phyloP scores from a whole-genome alignment of 2,329 filamentous ascomycete genomes.

The Penicillium sp. region DNA sequence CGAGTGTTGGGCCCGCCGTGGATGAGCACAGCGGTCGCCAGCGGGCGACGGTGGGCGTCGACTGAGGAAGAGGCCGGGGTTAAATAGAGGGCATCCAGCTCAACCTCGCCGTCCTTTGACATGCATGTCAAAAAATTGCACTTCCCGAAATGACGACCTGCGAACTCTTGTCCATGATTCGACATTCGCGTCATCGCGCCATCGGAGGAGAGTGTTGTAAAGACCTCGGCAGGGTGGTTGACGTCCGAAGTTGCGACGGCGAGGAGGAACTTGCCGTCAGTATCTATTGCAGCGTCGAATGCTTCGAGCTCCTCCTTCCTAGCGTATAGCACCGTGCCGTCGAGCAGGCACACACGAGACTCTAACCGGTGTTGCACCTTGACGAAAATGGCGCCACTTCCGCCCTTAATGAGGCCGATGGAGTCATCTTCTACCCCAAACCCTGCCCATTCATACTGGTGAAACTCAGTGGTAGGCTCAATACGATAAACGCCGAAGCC shows the following conservation, averaged over 20 bases:
- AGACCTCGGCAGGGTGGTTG: constrained; percentile 6
- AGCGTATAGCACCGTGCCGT: constrained; percentile 3
- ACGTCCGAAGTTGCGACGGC: constrained; percentile 6
- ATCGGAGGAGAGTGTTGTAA: constrained; percentile 3
- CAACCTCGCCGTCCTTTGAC: constrained; percentile 3
- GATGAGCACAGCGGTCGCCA: constrained; percentile 15
- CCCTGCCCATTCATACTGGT: neutral
- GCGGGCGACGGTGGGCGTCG: neutral
- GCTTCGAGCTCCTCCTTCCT: constrained; percentile 6
- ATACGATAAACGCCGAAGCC: constrained; percentile 1
- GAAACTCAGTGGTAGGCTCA: neutral
- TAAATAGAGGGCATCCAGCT: constrained; percentile 3
- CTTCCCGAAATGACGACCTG: constrained; percentile 3
- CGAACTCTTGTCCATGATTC: constrained; percentile 5
- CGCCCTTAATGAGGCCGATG: constrained; percentile 1
- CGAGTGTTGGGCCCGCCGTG: constrained; percentile 18
- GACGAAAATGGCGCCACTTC: constrained; percentile 3
- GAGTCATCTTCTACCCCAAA: constrained; percentile 4
- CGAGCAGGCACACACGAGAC: constrained; percentile 5
- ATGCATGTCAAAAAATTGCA: constrained; percentile 2
- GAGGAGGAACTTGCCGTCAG: constrained; percentile 1
- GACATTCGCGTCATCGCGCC: constrained; percentile 3
- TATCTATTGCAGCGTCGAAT: constrained; percentile 5
- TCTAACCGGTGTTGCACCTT: constrained; percentile 5
- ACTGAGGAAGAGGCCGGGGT: neutral